Base-by-base conservation (phyloP, 129 eudicot species). In the Ambrosia artemisiifolia region DNA sequence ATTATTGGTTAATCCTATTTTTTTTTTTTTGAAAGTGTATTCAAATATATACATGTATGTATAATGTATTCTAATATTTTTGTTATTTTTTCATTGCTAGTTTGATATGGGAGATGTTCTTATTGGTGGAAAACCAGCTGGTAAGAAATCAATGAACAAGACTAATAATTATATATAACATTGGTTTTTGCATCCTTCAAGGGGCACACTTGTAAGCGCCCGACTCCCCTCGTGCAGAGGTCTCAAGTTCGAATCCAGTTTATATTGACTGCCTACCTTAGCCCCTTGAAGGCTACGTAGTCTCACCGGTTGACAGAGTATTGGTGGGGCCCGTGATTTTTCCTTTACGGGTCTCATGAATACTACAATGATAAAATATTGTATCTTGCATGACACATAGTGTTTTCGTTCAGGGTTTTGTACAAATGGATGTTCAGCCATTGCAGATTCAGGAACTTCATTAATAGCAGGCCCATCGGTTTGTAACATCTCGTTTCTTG, bases 361-460 rank as follows among this genome's bases (percentile, higher is more conserved):
- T 48, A 12, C 53, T 17, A 48, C n/a, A 10, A 4, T 7, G 5
- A 17, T 24, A 55, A 3, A 19, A 20, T 3, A 1, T 4, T 24
- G 5, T 11, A 50, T 55, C 18, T 63, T 49, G 18, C 11, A 74
- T 63, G 30, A 54, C 67, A n/a, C 57, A 32, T 12, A 9, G 6
- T 16, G 4, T 67, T 51, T 65, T 64, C 67, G 49, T 69, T 50
- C 69, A 88, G 95, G 91, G 30, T 77, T 70, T 68, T 91, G 97
- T 71, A 73, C 56, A 17, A 71, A 80, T 13, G 88, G 83, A 20
- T 91, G 97, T 75, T 80, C 95, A 44, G 97, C 97, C 32, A 91
- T 91, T 60, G 97, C 92, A 24, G 95, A 91, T 84, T 88, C 97
- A 40, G 95, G 97, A 75, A 91, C 97, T 60, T 91, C 97, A 34